Conservation (phyloP, 2,329 filamentous ascomycete genomes). For the Xylaria sp. region DNA sequence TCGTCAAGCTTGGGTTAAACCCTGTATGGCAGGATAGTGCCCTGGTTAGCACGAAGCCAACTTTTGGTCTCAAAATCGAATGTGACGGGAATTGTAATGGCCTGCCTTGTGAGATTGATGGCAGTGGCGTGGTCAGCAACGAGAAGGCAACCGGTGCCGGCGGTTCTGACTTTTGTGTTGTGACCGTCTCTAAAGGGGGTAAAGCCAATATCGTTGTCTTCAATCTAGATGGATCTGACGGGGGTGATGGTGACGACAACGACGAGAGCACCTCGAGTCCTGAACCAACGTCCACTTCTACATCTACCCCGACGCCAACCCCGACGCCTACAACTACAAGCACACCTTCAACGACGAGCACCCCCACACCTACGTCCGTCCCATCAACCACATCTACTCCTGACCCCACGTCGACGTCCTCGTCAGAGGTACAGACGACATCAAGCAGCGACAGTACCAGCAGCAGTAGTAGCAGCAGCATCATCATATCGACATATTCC, state of each 20-base stretch:
- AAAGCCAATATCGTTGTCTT: constrained; percentile 75
- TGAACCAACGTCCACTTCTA: constrained; percentile 38
- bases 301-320: constrained; percentile 41
- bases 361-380: constrained; percentile 28
- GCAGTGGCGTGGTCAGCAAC: constrained; percentile 68
- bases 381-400: constrained; percentile 27
- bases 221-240: constrained; percentile 54
- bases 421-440: constrained; percentile 18
- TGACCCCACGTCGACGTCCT: constrained; percentile 17
- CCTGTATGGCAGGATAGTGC: constrained; percentile 72
- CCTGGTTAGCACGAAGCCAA: constrained; percentile 67
- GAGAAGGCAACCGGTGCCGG: constrained; percentile 69
- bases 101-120: constrained; percentile 72
- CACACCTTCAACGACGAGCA: constrained; percentile 36
- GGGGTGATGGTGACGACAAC: neutral
- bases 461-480: constrained; percentile 6
- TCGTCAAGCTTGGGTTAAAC: constrained; percentile 80
- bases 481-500: constrained; percentile 27
- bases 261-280: constrained; percentile 40
- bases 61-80: constrained; percentile 75
- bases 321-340: constrained; percentile 41
- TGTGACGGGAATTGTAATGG: constrained; percentile 76
- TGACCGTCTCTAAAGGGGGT: constrained; percentile 74
- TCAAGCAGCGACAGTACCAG: constrained; percentile 10
- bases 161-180: constrained; percentile 77